Conservation (phyloP, 768 basidiomycete species). For the Russula emetica region DNA sequence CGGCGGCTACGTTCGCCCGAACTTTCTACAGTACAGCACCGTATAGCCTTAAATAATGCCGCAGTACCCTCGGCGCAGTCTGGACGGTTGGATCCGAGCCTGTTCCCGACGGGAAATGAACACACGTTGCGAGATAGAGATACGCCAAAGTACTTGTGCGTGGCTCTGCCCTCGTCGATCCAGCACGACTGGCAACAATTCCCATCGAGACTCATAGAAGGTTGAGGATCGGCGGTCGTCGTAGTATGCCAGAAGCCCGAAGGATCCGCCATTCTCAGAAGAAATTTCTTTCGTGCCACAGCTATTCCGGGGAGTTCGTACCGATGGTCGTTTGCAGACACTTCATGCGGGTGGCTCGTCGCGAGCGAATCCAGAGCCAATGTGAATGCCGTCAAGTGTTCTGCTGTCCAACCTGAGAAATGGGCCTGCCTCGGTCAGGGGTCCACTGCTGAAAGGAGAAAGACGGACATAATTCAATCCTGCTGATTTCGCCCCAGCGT, state of each 20-base stretch:
- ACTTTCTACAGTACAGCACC: neutral
- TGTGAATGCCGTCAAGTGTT: conserved; percentile 13
- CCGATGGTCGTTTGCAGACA: neutral
- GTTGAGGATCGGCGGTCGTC: conserved; percentile 16
- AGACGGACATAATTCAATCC: conserved; percentile 13
- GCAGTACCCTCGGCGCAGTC: neutral
- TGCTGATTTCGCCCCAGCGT: conserved; percentile 5
- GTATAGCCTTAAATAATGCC: neutral
- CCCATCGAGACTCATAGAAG: conserved; percentile 3
- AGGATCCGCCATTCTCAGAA: neutral
- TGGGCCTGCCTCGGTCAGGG: conserved; percentile 14
- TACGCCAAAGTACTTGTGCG: neutral
- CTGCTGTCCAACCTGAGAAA: conserved; percentile 3
- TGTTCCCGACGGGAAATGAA: too few relatives aligned
- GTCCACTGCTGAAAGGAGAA: conserved; percentile 21
- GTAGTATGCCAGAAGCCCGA: conserved; percentile 5
- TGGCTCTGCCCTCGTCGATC: neutral
- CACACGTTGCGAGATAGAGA: neutral
- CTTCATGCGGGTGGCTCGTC: neutral
- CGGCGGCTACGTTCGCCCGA: too few relatives aligned
- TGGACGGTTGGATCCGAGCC: too few relatives aligned
- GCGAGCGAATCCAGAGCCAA: neutral
- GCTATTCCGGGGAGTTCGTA: neutral
- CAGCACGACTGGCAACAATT: neutral
- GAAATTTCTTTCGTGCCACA: conserved; percentile 1